Conservation (phyloP, 768 basidiomycete species). For the Epithele typhae region DNA sequence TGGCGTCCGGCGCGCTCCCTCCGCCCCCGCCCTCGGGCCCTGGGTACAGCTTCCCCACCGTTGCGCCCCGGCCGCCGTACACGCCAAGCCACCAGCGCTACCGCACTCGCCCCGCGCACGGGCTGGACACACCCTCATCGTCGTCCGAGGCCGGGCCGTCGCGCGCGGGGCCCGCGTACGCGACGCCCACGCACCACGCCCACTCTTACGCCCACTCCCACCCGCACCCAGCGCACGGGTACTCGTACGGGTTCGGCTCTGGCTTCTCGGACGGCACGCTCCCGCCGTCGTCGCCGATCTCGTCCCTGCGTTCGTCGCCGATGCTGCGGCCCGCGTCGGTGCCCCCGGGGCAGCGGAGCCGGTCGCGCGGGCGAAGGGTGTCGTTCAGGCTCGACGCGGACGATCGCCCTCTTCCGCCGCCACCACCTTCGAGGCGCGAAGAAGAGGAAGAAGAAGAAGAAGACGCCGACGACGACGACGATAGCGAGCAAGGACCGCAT, state of each 20-base stretch:
- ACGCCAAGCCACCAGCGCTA: conserved; percentile 16
- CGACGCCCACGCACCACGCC: conserved; percentile 34
- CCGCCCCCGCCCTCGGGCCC: conserved; percentile 14
- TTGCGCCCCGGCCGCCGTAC: conserved; percentile 12
- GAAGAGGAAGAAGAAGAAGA: background rate
- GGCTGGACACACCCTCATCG: conserved; percentile 26
- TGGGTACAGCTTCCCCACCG: conserved; percentile 11
- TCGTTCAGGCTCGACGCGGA: conserved; percentile 44
- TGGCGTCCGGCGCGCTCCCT: conserved; percentile 25
- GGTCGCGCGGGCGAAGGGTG: conserved; percentile 50
- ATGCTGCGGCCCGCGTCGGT: conserved; percentile 12
- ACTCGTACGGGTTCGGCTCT: conserved; percentile 40
- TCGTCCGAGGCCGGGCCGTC: conserved; percentile 20
- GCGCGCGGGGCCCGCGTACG: conserved; percentile 24
- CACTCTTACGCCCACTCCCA: no score
- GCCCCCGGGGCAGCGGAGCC: conserved; percentile 40
- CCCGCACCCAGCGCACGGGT: conserved; percentile 31
- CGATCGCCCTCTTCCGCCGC: conserved; percentile 12
- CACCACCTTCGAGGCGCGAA: conserved; percentile 4
- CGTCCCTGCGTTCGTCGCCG: conserved; percentile 26
- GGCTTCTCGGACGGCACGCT: conserved; percentile 41
- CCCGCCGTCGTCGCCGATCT: conserved; percentile 49
- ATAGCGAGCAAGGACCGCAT: background rate
- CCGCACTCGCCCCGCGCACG: conserved; percentile 5
- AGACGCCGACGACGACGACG: no score